These are phyloP conservation scores for Artemisia argyi DNA, from an alignment of 129 eudicot species.

Conservation along the genomic window DNA sequence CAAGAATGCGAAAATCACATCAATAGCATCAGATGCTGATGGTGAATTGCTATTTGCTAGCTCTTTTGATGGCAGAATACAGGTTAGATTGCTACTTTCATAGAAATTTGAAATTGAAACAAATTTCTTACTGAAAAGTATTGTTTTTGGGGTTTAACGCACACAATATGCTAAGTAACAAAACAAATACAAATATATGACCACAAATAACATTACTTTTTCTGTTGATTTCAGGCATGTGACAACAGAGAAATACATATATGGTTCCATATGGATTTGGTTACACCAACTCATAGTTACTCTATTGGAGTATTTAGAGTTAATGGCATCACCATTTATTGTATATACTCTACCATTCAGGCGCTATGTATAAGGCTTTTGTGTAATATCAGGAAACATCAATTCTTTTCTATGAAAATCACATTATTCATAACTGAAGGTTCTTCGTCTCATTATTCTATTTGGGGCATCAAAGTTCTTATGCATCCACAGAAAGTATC, in stretches of 20 bases:
- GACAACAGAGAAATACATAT: not conserved
- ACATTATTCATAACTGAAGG: not conserved
- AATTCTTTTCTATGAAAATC: not conserved
- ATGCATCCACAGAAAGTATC: too few species aligned
- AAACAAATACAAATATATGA: not conserved
- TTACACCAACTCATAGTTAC: constrained; percentile 2
- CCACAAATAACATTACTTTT: not conserved
- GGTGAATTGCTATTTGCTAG: constrained; percentile 78
- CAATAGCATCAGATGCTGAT: constrained; percentile 55
- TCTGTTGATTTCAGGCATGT: constrained; percentile 48
- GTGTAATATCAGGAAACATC: not conserved
- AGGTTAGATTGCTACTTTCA: constrained; percentile 35
- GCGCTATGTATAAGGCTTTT: not conserved
- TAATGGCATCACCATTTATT: not conserved
- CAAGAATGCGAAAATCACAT: constrained; percentile 54
- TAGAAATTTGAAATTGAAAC: not conserved
- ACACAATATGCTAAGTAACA: not conserved
- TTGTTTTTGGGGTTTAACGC: not conserved
- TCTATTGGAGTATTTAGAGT: not conserved
- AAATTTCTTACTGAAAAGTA: not conserved
- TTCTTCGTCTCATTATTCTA: too few species aligned
- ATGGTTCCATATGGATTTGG: constrained; percentile 3
- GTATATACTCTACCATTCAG: constrained; percentile 5
- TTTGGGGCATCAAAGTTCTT: too few species aligned
- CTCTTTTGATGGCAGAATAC: constrained; percentile 69